phyloP scores from a whole-genome alignment of 768 basidiomycete genomes.

The Strobilomyces confusus region DNA sequence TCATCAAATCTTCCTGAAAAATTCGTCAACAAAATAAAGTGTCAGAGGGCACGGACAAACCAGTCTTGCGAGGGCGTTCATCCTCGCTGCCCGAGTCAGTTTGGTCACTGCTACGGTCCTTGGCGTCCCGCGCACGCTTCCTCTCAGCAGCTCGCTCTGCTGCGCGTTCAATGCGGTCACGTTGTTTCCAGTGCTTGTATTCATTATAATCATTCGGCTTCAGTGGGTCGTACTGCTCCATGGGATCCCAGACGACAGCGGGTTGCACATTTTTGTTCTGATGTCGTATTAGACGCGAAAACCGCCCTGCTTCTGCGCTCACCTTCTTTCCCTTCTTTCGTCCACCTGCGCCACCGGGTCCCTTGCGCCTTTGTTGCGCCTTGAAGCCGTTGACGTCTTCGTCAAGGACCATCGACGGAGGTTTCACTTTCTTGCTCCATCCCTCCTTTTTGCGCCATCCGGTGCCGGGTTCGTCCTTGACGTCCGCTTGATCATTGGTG shows the following conservation, averaged over 20 bases:
- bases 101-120: constrained; percentile 47
- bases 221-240: constrained; percentile 74
- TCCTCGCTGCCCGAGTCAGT: constrained; percentile 69
- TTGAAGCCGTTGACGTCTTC: constrained; percentile 87
- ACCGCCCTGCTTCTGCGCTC: constrained; percentile 8
- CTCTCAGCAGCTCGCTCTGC: constrained; percentile 55
- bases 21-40: constrained; percentile 26
- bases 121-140: constrained; percentile 53
- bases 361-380: constrained; percentile 49
- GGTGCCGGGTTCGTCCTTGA: constrained; percentile 26
- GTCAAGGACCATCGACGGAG: constrained; percentile 86
- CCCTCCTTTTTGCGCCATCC: constrained; percentile 48
- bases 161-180: constrained; percentile 70
- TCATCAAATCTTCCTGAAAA: constrained; percentile 34
- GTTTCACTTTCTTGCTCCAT: constrained; percentile 88
- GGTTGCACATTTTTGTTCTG: constrained; percentile 61
- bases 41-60: constrained; percentile 34
- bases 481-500: constrained; percentile 24
- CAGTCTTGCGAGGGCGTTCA: constrained; percentile 64
- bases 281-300: constrained; percentile 1
- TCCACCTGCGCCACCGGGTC: constrained; percentile 39
- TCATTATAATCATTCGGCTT: constrained; percentile 89
- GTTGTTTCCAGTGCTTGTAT: constrained; percentile 76
- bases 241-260: constrained; percentile 67
- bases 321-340: constrained; percentile 62